Percentiles rank a stretch among this genome's conserved stretches.
These are phyloP conservation scores for Xylaria hypoxylon DNA, from an alignment of 2,329 filamentous ascomycete species.

Conservation along the genomic window DNA sequence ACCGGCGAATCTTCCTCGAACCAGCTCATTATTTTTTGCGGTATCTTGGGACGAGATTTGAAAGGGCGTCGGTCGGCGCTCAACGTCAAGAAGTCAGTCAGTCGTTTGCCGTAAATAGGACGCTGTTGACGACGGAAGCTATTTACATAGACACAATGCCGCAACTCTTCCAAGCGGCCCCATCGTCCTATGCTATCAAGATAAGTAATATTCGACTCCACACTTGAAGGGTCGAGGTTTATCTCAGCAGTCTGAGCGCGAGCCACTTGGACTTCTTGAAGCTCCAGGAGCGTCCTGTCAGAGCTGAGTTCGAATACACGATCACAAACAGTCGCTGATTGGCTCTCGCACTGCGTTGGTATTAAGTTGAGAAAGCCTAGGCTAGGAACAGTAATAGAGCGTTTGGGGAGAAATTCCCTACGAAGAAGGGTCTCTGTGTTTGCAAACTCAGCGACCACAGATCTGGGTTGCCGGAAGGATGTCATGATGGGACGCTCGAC, in stretches of 20 bases:
- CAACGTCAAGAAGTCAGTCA: conserved; percentile 81
- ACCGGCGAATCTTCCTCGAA: conserved; percentile 75
- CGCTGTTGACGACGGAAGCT: conserved; percentile 81
- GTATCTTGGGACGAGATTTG: conserved; percentile 69
- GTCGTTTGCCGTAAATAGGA: conserved; percentile 82
- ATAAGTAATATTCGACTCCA: conserved; percentile 76
- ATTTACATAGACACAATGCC: conserved; percentile 84
- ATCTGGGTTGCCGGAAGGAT: conserved; percentile 90
- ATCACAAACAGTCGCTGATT: conserved; percentile 67
- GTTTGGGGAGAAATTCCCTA: conserved; percentile 70
- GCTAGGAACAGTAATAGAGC: conserved; percentile 73
- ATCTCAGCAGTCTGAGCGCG: conserved; percentile 67
- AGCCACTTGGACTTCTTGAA: conserved; percentile 76
- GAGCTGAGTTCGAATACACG: conserved; percentile 75
- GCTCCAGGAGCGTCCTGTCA: conserved; percentile 74
- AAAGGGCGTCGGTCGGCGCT: conserved; percentile 69
- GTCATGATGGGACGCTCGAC: conserved; percentile 97
- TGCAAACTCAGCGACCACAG: conserved; percentile 79
- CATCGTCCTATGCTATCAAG: conserved; percentile 78
- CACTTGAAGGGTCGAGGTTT: conserved; percentile 72
- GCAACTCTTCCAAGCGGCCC: conserved; percentile 80
- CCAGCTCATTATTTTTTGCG: conserved; percentile 77
- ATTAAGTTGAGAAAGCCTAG: conserved; percentile 83
- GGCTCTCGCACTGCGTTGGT: conserved; percentile 75
- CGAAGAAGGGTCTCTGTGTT: conserved; percentile 78